Evolutionary conservation across 2,329 filamentous ascomycete species (phyloP).

Genomic region (Leptographium wingfieldii): DNA sequence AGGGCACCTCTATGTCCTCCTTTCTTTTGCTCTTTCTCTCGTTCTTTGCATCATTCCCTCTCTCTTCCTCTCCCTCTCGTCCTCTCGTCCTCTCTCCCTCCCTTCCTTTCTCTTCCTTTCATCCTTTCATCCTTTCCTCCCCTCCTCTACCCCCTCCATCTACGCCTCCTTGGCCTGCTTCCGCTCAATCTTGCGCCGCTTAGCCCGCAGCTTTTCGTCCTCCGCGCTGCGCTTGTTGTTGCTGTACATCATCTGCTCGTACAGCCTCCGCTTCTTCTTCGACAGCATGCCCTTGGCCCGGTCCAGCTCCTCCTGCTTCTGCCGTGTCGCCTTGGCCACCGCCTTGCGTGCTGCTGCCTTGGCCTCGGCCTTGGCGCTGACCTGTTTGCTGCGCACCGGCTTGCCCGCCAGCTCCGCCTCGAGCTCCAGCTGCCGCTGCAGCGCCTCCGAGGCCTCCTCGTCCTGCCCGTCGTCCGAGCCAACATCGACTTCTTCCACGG

Average conservation of each 20-base stretch:
- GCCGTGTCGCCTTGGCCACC: constrained; percentile 55
- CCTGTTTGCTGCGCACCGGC: constrained; percentile 29
- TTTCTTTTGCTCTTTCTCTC: background rate
- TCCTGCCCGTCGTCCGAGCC: constrained; percentile 32
- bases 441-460: constrained; percentile 46
- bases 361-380: constrained; percentile 38
- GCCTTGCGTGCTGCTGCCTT: constrained; percentile 61
- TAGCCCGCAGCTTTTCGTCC: constrained; percentile 72
- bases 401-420: constrained; percentile 80
- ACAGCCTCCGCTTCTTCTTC: constrained; percentile 93
- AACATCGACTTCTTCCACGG: constrained; percentile 34
- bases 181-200: constrained; percentile 83
- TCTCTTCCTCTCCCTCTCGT: background rate
- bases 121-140: background rate
- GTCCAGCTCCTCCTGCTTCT: constrained; percentile 79
- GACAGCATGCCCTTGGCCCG: constrained; percentile 96
- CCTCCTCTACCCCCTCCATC: background rate
- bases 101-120: background rate
- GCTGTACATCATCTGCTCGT: constrained; percentile 94
- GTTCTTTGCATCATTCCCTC: background rate
- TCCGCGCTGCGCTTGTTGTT: constrained; percentile 90
- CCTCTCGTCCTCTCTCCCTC: background rate
- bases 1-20: too few species aligned
- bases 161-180: constrained; percentile 28
- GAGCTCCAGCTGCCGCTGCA: constrained; percentile 75